Conservation (phyloP, 768 basidiomycete genomes). For the Kondoa malvinella region DNA sequence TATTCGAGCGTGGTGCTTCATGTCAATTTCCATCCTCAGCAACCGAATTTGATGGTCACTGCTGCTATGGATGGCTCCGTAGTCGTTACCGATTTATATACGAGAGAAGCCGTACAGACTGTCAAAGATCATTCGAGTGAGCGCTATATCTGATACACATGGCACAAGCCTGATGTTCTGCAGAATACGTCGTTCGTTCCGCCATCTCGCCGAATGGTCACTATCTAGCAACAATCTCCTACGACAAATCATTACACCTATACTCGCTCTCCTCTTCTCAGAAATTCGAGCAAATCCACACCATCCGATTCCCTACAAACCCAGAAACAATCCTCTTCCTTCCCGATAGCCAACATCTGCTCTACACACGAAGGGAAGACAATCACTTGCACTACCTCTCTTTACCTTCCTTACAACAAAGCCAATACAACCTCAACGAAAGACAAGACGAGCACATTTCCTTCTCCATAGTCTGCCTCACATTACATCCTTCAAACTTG, state of each 20-base stretch:
- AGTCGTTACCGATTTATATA: not conserved
- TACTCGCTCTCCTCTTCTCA: not conserved
- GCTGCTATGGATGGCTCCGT: not conserved
- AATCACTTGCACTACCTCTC: slow-evolving; percentile 27
- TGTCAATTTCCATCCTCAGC: not conserved
- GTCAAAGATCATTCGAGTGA: not conserved
- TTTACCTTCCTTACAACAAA: slow-evolving; percentile 16
- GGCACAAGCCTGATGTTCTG: not conserved
- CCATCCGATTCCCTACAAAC: slow-evolving; percentile 17
- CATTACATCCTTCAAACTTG: slow-evolving; percentile 19
- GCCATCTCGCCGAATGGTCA: not conserved
- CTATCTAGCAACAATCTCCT: not conserved
- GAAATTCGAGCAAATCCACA: not conserved
- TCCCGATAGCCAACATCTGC: slow-evolving; percentile 15
- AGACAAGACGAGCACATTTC: slow-evolving; percentile 26
- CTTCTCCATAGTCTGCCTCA: slow-evolving; percentile 24
- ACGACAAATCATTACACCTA: not conserved
- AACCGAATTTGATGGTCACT: not conserved
- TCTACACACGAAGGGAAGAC: slow-evolving; percentile 24
- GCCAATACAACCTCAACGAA: slow-evolving; percentile 27
- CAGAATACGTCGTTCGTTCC: not conserved
- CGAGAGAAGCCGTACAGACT: not conserved
- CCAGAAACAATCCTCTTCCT: slow-evolving; percentile 28
- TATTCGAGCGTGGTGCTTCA: not conserved
- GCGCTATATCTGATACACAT: not conserved